Evolutionary conservation across 1,284 basidiomycete species (phyloP), one percentile per base, ranked within the genome.

Genomic region (Filobasidium uniguttulatum): DNA sequence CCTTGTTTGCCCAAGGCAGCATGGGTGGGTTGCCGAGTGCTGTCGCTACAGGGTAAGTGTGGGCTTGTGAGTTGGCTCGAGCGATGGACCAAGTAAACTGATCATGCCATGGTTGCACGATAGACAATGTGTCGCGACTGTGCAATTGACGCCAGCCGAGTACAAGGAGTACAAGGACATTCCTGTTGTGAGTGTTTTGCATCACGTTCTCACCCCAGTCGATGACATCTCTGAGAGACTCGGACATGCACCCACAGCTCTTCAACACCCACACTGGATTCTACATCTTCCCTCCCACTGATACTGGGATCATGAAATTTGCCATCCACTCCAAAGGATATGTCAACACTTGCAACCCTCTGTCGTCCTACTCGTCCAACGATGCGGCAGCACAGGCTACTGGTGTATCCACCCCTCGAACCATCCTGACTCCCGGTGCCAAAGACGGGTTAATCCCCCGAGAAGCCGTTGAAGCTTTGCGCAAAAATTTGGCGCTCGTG

Each of bases 101-200:
- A 52, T 56, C n/a, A 22, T 65, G 8, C 41, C 55, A 12, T 38
- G 60, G 3, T 48, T 53, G 7, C 48, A 47, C 2, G 23, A 50
- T 17, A 63, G 86, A 3, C 89, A 94, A 68, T 79, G 75, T 53
- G 68, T 91, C 22, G 81, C 78, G 1, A 83, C 77, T 59, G 71
- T 94, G 31, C 79, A 85, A 58, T 75, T 94, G 15, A 77, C 75
- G 0, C 64, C 73, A 15, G 77, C 83, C 59, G 85, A 91, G 64
- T 77, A 75, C 1, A 69, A 73, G 12, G 55, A 59, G 2, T 88
- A 89, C 65, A 68, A 71, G 36, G 63, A 75, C 5, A 73, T 74
- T 46, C 86, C 87, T 1, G 82, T 91, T 4, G 72, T 85, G 44
- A 52, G 63, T 61, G 15, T 34, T 9, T 20, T 17, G 26, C 5